Conservation (phyloP, 2,329 filamentous ascomycete species). For the Aspergillus nomiae region DNA sequence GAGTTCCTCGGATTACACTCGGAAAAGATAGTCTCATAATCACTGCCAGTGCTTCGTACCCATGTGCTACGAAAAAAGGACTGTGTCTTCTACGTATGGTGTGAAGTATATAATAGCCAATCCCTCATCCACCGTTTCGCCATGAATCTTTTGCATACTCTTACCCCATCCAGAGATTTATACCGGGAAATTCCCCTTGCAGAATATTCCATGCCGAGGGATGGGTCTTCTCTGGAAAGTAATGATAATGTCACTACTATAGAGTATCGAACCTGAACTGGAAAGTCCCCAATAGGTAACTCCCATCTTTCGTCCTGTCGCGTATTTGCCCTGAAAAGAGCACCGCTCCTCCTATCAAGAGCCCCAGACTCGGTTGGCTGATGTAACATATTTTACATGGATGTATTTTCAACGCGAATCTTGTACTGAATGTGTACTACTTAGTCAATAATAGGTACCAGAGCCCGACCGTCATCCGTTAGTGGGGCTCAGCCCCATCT, state of each 20-base stretch:
- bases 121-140: neutral
- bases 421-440: neutral
- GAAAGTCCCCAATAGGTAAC: neutral
- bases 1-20: slow-evolving; percentile 12
- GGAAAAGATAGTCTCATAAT: slow-evolving; percentile 5
- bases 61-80: neutral
- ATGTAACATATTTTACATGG: neutral
- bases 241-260: neutral
- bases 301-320: neutral
- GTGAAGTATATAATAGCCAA: neutral
- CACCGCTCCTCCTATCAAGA: neutral
- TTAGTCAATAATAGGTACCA: neutral
- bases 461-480: slow-evolving; percentile 2
- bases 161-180: neutral
- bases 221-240: neutral
- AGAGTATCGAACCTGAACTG: neutral
- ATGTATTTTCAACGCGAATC: neutral
- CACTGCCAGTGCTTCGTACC: neutral
- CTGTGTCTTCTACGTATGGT: neutral
- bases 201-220: neutral
- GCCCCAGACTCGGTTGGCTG: neutral
- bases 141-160: neutral
- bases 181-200: neutral
- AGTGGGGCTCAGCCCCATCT: slow-evolving; percentile 1
- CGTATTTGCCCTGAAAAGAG: neutral